phyloP scores from a whole-genome alignment of 2,329 filamentous ascomycete genomes.

The Colletotrichum sp. region DNA sequence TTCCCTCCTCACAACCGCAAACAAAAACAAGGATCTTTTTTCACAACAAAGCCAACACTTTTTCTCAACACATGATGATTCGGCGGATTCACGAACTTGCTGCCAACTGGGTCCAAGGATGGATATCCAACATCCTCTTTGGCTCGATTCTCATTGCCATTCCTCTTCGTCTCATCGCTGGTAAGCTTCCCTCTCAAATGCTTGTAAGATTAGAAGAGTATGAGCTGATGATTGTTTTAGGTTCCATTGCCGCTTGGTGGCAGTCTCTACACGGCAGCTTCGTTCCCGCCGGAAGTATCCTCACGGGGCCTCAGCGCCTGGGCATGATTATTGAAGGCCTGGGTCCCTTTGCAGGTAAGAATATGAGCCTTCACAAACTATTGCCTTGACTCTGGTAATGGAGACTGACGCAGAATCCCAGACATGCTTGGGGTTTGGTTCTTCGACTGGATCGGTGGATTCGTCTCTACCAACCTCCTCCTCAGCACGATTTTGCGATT shows the following conservation, averaged over 20 bases:
- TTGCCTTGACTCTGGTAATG: fast-evolving
- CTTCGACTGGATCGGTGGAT: neutral
- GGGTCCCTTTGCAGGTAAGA: neutral
- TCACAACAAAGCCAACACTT: fast-evolving
- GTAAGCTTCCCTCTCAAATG: fast-evolving
- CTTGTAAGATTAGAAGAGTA: fast-evolving
- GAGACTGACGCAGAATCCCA: neutral
- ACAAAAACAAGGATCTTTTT: neutral
- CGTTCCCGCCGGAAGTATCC: neutral
- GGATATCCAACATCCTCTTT: neutral
- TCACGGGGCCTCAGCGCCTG: neutral
- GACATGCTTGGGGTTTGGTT: neutral
- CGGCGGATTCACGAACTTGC: neutral
- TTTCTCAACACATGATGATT: neutral
- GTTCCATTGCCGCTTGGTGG: neutral
- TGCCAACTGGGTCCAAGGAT: neutral
- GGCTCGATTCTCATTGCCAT: neutral
- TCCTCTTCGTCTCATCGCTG: neutral
- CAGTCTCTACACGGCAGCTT: neutral
- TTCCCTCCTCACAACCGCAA: neutral
- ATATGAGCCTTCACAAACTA: fast-evolving
- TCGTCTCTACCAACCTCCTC: neutral
- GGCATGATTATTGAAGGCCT: neutral
- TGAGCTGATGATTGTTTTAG: neutral
- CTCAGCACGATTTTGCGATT: fast-evolving